A percentile compares a stretch with the other conserved stretches of the same genome.
These are phyloP conservation scores for Tremella yokohamensis DNA, from an alignment of 768 basidiomycete species.

Conservation along the genomic window DNA sequence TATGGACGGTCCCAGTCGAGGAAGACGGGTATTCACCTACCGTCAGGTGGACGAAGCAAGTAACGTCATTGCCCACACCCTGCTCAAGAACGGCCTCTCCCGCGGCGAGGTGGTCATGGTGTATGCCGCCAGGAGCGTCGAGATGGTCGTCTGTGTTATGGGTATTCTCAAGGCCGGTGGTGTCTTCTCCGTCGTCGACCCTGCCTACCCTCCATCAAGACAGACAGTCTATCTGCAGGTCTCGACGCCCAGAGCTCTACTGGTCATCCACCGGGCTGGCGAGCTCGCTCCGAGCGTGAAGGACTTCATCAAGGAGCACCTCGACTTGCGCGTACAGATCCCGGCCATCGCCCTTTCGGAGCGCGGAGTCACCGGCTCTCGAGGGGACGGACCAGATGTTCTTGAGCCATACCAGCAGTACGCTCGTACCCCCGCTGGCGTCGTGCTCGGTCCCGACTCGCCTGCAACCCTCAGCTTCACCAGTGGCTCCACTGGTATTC, in stretches of 20 bases:
- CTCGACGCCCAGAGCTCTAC: constrained; percentile 81
- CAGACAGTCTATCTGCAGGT: constrained; percentile 92
- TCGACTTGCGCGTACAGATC: constrained; percentile 83
- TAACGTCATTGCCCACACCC: constrained; percentile 84
- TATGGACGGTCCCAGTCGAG: constrained; percentile 54
- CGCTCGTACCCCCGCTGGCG: constrained; percentile 69
- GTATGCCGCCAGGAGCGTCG: constrained; percentile 91
- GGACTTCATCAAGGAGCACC: constrained; percentile 70
- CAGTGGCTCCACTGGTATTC: constrained; percentile 93
- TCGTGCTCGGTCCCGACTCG: constrained; percentile 89
- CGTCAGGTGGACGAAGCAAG: constrained; percentile 73
- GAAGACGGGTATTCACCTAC: constrained; percentile 68
- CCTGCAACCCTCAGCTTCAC: constrained; percentile 94
- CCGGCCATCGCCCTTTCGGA: constrained; percentile 76
- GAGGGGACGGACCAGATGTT: constrained; percentile 56
- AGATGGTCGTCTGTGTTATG: constrained; percentile 95
- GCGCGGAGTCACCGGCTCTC: constrained; percentile 64
- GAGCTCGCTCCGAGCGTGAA: constrained; percentile 73
- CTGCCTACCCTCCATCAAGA: constrained; percentile 88
- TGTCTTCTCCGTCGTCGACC: constrained; percentile 96
- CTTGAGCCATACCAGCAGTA: constrained; percentile 59
- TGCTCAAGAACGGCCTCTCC: constrained; percentile 78
- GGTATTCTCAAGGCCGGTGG: constrained; percentile 93
- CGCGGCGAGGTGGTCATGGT: constrained; percentile 97
- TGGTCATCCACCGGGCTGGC: constrained; percentile 88